Base-by-base conservation (phyloP, 805 yeast species). In the Saccharomycopsis sp. region DNA sequence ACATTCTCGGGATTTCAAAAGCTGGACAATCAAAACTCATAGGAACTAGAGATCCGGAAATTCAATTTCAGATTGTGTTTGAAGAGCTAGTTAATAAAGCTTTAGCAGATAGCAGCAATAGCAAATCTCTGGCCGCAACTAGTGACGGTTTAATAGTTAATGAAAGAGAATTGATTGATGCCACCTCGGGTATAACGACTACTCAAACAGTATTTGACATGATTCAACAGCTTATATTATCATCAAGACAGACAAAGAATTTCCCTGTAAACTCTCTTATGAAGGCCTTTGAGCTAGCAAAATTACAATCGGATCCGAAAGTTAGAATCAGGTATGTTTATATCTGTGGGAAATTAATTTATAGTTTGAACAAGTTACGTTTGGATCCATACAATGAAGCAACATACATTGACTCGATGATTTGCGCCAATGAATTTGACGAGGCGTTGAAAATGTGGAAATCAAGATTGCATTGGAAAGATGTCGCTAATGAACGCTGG, bases 321-420 rank as follows among this genome's bases (percentile, higher is more conserved):
- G 13, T 20, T 13, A 27, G 41, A 5, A 21, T n/a, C 11, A 8
- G 6, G 5, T 27, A 27, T 4, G 22, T 38, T 38, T 20, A 20
- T n/a, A n/a, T 62, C 19, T 52, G 73, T 2, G 79, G 77, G 2
- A 63, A 63, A 28, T 48, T 74, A 49, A 54, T 75, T 20, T 75
- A 74, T 46, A 45, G 59, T 1, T 48, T 63, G 3, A 62, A 65
- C 3, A 68, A 63, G n/a, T 63, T 68, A 23, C 61, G 72, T 41
- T 63, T 73, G 48, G 80, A 75, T 55, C 71, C 72, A 1, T 61
- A 73, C 16, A 74, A 72, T 53, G 80, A 74, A 54, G 66, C 70
- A 2, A 65, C 71, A 32, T 75, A 67, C 51, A 70, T 75, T 17
- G 72, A 70, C 44, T 53, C 76, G 1, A 58, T 75, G 34, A 54